A percentile compares a stretch with the other conserved stretches of the same genome.
Evolutionary conservation across 177 flowering plant genomes (phyloP).

Genomic region (Telopea speciosissima): DNA sequence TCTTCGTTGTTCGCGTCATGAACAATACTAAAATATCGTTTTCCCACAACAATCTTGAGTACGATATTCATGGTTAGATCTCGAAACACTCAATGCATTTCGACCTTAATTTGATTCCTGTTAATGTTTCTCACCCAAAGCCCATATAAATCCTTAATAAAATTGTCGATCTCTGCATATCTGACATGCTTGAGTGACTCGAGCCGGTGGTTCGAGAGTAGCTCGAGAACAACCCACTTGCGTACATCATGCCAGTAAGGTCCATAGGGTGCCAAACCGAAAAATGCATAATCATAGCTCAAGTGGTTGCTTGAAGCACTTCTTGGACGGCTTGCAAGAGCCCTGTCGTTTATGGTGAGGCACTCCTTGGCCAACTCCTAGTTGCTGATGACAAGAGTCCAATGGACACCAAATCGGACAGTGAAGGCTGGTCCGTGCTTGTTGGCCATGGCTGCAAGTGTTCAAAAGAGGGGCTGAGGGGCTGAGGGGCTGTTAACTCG

Average conservation of each 20-base stretch:
- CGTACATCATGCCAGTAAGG: conserved; percentile 5
- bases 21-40: not conserved
- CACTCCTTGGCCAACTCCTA: not conserved
- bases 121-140: not conserved
- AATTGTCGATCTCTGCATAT: not conserved
- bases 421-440: conserved; percentile 1
- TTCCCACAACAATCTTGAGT: not conserved
- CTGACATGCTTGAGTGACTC: not conserved
- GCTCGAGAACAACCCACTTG: not conserved
- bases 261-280: conserved; percentile 2
- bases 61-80: conserved; percentile 8
- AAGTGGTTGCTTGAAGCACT: not conserved
- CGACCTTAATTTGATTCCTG: not conserved
- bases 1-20: not conserved
- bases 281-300: not conserved
- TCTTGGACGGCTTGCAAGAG: not conserved
- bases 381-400: not conserved
- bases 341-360: not conserved
- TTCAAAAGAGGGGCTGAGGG: not conserved
- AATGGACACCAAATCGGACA: not conserved
- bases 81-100: conserved; percentile 7
- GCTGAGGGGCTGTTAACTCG: not conserved
- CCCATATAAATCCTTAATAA: not conserved
- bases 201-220: conserved; percentile 1
- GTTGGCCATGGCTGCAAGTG: conserved; percentile 1